Base-by-base conservation (phyloP, 1,284 basidiomycete genomes). In the Puccinia hordei region DNA sequence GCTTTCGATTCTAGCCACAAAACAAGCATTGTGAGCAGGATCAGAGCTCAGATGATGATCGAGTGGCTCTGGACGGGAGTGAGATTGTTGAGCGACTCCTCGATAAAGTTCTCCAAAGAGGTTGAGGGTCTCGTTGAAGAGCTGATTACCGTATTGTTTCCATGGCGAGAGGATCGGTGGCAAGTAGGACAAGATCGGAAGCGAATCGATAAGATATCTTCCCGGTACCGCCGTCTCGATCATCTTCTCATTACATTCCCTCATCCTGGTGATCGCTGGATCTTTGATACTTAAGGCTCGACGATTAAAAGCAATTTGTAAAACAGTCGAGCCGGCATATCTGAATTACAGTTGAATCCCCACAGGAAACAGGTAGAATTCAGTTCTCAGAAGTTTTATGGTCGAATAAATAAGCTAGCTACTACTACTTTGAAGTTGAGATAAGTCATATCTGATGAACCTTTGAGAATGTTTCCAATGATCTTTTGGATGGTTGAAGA, bases 301-400 rank as follows among this genome's bases (percentile, higher is more conserved):
- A 73, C 83, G 83, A 81, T 83, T 83, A 81, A 84, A 85, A 17
- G 82, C 83, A 38, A 85, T 83, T 63, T 85, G 84, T 81, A 85
- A 82, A 57, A 85, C 84, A 24, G 83, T 84, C 49, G 82, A 83
- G 10, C 84, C 84, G 30, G 84, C 84, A 77, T 84, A 84, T 55
- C 84, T 82, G 46, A 22, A 22, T 33, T 8, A 3, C 3, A 49
- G 41, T 38, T 73, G 27, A 82, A 41, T 22, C 27, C 9, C 35
- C 27, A n/a, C 22, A 61, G 44, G 22, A 35, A 24, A 51, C 17
- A 38, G n/a, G 30, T 68, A 49, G 53, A 46, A 30, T 6, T 61
- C 12, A 49, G 17, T 49, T 15, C 46, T 49, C 46, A 3, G 17
- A 65, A 65, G n/a, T 6, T 66, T 66, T 5, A 66, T 66, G 12